phyloP scores from a whole-genome alignment of 352 stramenopile genomes.

The Phytophthora aleatoria region DNA sequence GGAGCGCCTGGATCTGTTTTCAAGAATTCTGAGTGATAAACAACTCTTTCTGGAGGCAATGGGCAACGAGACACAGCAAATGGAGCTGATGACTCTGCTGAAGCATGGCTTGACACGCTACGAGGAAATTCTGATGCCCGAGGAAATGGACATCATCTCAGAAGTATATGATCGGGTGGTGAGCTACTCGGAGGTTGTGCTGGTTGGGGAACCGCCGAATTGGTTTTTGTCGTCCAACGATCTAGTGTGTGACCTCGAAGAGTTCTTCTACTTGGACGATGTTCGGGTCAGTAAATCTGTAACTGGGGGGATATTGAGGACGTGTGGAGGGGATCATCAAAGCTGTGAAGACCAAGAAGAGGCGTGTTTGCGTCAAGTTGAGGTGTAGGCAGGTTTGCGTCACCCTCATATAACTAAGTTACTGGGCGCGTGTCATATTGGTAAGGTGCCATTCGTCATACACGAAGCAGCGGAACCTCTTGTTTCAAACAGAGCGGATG shows the following conservation, averaged over 20 bases:
- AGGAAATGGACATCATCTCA: conserved; percentile 32
- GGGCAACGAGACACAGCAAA: conserved; percentile 29
- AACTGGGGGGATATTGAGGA: conserved; percentile 15
- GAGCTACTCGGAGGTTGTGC: conserved; percentile 23
- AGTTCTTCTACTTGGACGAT: conserved; percentile 25
- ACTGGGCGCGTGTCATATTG: conserved; percentile 33
- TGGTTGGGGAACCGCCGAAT: conserved; percentile 17
- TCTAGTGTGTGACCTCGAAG: conserved; percentile 4
- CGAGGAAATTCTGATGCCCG: conserved; percentile 12
- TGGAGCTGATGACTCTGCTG: conserved; percentile 32
- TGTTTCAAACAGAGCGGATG: conserved; percentile 16
- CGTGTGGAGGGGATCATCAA: conserved; percentile 9
- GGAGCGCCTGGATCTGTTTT: conserved; percentile 18
- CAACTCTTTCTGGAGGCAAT: conserved; percentile 14
- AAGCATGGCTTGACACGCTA: conserved; percentile 18
- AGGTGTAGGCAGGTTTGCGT: conserved; percentile 32
- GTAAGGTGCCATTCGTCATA: conserved; percentile 31
- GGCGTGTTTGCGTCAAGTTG: conserved; percentile 28
- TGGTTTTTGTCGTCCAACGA: conserved; percentile 33
- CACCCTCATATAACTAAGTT: conserved; percentile 39
- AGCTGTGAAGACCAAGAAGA: conserved; percentile 28
- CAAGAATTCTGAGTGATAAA: conserved; percentile 12
- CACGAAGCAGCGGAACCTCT: conserved; percentile 29
- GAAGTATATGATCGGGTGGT: conserved; percentile 24
- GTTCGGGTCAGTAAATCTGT: conserved; percentile 29